Evolutionary conservation across 495 filamentous ascomycete species (phyloP).

Genomic region (Aspergillus funiculosus): DNA sequence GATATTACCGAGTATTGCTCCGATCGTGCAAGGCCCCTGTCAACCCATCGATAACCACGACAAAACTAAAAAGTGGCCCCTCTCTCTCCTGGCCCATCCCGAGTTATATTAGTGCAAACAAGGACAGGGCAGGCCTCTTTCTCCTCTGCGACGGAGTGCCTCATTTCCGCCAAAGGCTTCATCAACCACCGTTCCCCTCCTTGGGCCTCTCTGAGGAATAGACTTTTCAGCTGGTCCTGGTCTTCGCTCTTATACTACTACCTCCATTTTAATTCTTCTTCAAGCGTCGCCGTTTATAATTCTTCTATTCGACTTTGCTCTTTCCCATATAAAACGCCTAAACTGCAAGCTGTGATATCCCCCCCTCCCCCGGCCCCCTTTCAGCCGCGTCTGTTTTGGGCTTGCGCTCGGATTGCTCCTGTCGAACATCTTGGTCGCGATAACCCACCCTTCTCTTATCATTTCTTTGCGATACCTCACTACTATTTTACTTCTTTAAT

Average conservation of each 20-base stretch:
- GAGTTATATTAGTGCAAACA: conserved; percentile 7
- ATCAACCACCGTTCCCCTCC: conserved; percentile 1
- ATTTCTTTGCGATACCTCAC: conserved; percentile 2
- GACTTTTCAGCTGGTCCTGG: conserved; percentile 25
- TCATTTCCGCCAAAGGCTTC: conserved; percentile 8
- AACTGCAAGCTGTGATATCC: not conserved
- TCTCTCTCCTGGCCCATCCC: conserved; percentile 7
- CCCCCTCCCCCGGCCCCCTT: too few relatives aligned
- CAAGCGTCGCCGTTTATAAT: conserved; percentile 4
- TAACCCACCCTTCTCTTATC: not conserved
- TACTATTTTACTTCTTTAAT: conserved; percentile 2
- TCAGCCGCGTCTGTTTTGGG: conserved; percentile 1
- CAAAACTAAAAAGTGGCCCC: conserved; percentile 17
- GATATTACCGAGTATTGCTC: conserved; percentile 11
- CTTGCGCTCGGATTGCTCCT: not conserved
- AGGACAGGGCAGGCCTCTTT: conserved; percentile 10
- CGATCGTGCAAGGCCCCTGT: conserved; percentile 22
- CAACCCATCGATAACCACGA: conserved; percentile 9
- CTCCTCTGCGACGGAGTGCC: conserved; percentile 1
- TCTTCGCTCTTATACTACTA: conserved; percentile 16
- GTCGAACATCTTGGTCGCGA: not conserved
- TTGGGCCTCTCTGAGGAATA: conserved; percentile 7
- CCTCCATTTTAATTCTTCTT: conserved; percentile 7
- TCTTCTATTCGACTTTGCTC: not conserved
- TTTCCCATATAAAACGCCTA: too few relatives aligned